Base-by-base conservation (phyloP, 306 rosid species). In the Cucurbita ficifolia region DNA sequence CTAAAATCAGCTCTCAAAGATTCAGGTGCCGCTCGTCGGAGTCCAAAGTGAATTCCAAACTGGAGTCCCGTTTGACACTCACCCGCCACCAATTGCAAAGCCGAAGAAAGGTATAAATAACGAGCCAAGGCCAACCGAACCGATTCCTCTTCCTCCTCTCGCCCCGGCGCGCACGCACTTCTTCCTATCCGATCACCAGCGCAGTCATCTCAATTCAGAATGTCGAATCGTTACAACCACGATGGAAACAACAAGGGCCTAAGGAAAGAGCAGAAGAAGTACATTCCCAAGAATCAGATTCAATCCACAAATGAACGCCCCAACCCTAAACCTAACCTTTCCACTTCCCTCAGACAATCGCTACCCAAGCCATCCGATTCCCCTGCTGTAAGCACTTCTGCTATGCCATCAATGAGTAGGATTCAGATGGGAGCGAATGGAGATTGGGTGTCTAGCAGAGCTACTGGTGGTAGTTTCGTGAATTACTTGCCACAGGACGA, bases 401-500 rank as follows among this genome's bases (percentile, higher is more conserved):
- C 75, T 17, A 74, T 74, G 39, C 39, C 68, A 64, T 60, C 78
- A 53, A 10, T 9, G 39, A 39, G 79, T 45, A 80, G 84, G 81
- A 77, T 82, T 75, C 83, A 75, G 76, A 76, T 72, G 77, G 83
- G 79, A 18, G 76, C 77, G 36, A 76, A 22, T 22, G 86, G 86
- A 78, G 86, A 78, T 46, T 85, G 82, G 83, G 81, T 85, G 53
- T 75, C 87, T 0, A 50, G 54, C 73, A 76, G 81, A 77, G 72
- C 63, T 45, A 71, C 46, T 40, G 85, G 70, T 64, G 95, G 87
- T 24, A 88, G 70, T 81, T 91, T 95, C 75, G 96, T 95, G 0
- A 88, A 79, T 65, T 95, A 91, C 83, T 80, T 89, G 79, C 99
- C 99, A 2, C 99, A 91, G 48, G 97, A 95, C 51, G 99, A 91